These are phyloP conservation scores for Trichaptum fuscoviolaceum DNA, from an alignment of 768 basidiomycete species.

Conservation along the genomic window DNA sequence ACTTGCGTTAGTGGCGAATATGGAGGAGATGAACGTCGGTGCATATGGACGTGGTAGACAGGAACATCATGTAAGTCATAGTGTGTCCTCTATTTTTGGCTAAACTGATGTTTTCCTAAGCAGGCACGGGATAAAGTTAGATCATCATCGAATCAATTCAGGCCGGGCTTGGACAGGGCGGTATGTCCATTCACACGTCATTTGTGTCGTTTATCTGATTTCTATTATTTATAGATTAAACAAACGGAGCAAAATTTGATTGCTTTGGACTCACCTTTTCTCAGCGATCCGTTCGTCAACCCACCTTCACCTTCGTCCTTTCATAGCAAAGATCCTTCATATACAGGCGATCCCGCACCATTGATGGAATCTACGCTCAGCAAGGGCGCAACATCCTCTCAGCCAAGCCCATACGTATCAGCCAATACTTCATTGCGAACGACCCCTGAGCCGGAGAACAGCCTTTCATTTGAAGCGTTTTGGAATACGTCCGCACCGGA, in stretches of 20 bases:
- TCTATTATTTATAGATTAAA: slow-evolving; percentile 9
- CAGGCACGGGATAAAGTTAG: slow-evolving; percentile 2
- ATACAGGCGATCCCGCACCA: neutral
- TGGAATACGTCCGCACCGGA: slow-evolving; percentile 50
- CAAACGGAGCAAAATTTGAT: slow-evolving; percentile 48
- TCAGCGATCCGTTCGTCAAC: slow-evolving; percentile 35
- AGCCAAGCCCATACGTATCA: neutral
- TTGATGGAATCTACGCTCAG: neutral
- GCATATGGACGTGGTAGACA: neutral
- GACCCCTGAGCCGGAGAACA: slow-evolving; percentile 25
- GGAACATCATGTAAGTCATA: neutral
- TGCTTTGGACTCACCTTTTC: slow-evolving; percentile 67
- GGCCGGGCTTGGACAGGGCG: neutral
- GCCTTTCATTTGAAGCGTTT: slow-evolving; percentile 36
- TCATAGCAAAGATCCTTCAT: neutral
- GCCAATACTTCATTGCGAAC: neutral
- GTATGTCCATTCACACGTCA: neutral
- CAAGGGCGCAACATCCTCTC: neutral
- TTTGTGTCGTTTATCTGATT: neutral
- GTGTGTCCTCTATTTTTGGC: slow-evolving; percentile 4
- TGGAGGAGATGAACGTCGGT: neutral
- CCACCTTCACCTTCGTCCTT: slow-evolving; percentile 5
- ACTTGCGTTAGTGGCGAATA: neutral
- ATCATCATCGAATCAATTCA: neutral
- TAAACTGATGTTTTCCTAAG: neutral